Base-by-base conservation (phyloP, 2,329 filamentous ascomycete species). In the Trichoderma lentiforme region DNA sequence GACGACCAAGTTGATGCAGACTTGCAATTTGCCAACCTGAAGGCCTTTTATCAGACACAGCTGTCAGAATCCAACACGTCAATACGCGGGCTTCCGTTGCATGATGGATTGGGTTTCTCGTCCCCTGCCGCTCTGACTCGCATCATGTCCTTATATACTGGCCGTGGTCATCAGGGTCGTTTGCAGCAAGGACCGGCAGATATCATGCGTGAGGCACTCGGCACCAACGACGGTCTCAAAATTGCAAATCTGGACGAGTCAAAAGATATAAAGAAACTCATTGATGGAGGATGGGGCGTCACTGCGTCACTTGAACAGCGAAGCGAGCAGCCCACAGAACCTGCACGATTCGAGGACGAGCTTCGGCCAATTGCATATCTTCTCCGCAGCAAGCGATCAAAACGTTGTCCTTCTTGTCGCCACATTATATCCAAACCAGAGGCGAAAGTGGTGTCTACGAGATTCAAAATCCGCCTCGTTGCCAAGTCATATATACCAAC, bases 351-450 rank as follows among this genome's bases (percentile, higher is more conserved):
- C 78, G 83, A 89, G 2, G 87, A 91, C 68, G 89, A 95, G 24
- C 88, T 98, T 6, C 91, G 93, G 32, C 96, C 96, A 0, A 87
- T 95, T 15, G 91, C 95, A 0, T 92, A 93, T 18, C 87, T 97
- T 2, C 89, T 99, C 15, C 91, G 94, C 71, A 97, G 95, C 0
- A 98, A 98, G 79, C 92, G 95, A 47, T 94, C 94, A 24, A 98
- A 98, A 83, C 93, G 96, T 60, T 99, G 96, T 81, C 92, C 93
- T 65, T 88, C 91, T 12, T 99, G 96, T 82, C 92, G 96, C 14
- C 95, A 98, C 83, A 98, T 98, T 79, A 92, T 99, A 76, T 93
- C 94, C 73, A 97, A 97, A 80, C 96, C 95, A 15, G 96, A 99
- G 82, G 89, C 91, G 72, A 99, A 98, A 81, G 91, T 97, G 36